Conservation (phyloP, 768 basidiomycete species). For the Phylloporus sp. region DNA sequence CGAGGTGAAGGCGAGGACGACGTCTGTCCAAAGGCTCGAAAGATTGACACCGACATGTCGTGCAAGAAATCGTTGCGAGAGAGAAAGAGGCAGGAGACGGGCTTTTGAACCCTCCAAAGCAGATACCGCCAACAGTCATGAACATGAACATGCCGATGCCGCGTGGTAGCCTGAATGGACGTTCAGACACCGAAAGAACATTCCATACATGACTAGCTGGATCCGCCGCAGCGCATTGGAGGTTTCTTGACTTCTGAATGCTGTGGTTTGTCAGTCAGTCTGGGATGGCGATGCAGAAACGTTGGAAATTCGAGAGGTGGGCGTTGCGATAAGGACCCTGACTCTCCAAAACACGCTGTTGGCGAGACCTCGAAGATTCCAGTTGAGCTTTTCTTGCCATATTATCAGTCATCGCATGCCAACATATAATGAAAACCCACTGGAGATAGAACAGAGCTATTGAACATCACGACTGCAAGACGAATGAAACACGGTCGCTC, state of each 20-base stretch:
- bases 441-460: background rate
- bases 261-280: slow-evolving; percentile 12
- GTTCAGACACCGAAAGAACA: slow-evolving; percentile 10
- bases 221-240: slow-evolving; percentile 1
- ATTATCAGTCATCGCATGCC: background rate
- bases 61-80: background rate
- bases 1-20: slow-evolving; percentile 10
- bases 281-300: slow-evolving; percentile 1
- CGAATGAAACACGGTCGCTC: too few relatives aligned
- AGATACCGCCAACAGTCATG: slow-evolving; percentile 13
- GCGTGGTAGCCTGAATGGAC: slow-evolving; percentile 6
- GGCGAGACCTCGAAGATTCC: background rate
- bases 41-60: slow-evolving; percentile 20
- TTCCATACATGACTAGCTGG: slow-evolving; percentile 8
- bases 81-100: background rate
- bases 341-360: background rate
- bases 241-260: slow-evolving; percentile 19
- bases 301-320: slow-evolving; percentile 3
- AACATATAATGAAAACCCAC: background rate
- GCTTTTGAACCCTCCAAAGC: slow-evolving; percentile 13
- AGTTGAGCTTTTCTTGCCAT: background rate
- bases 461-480: background rate
- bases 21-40: slow-evolving; percentile 19
- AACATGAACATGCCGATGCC: slow-evolving; percentile 15
- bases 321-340: background rate